Evolutionary conservation across 2,329 filamentous ascomycete genomes (phyloP).

Genomic region (Colletotrichum limetticola): DNA sequence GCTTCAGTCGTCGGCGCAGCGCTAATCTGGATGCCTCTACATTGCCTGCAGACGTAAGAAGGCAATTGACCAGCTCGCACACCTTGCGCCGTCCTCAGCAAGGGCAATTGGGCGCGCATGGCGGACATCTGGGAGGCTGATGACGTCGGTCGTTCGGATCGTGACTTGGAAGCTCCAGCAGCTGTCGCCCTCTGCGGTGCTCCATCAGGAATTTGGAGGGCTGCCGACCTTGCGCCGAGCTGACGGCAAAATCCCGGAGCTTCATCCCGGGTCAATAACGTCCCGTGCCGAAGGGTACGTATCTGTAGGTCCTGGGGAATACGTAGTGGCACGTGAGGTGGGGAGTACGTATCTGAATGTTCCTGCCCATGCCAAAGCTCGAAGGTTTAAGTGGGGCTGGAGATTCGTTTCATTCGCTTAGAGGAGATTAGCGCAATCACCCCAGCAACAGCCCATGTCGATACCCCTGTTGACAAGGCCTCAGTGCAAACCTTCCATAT

Average conservation of each 20-base stretch:
- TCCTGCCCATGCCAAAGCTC: too few relatives aligned
- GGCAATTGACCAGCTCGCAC: constrained; percentile 40
- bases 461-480: constrained; percentile 22
- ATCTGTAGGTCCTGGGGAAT: too few relatives aligned
- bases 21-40: constrained; percentile 72
- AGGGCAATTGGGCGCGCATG: constrained; percentile 57
- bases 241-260: constrained; percentile 15
- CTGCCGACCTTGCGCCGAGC: background rate
- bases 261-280: background rate
- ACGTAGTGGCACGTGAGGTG: too few relatives aligned
- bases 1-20: constrained; percentile 68
- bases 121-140: constrained; percentile 35
- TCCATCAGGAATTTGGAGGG: constrained; percentile 10
- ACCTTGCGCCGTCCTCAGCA: constrained; percentile 49
- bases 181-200: background rate
- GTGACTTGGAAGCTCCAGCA: constrained; percentile 19
- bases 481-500: constrained; percentile 4
- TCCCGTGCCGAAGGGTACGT: background rate
- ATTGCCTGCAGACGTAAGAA: constrained; percentile 63
- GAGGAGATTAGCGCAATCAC: constrained; percentile 1
- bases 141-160: constrained; percentile 29
- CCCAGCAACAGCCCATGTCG: constrained; percentile 22
- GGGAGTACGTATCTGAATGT: too few relatives aligned
- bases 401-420: background rate
- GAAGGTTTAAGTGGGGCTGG: background rate